Conservation (phyloP, 768 basidiomycete species). For the Boletus subparvulus region DNA sequence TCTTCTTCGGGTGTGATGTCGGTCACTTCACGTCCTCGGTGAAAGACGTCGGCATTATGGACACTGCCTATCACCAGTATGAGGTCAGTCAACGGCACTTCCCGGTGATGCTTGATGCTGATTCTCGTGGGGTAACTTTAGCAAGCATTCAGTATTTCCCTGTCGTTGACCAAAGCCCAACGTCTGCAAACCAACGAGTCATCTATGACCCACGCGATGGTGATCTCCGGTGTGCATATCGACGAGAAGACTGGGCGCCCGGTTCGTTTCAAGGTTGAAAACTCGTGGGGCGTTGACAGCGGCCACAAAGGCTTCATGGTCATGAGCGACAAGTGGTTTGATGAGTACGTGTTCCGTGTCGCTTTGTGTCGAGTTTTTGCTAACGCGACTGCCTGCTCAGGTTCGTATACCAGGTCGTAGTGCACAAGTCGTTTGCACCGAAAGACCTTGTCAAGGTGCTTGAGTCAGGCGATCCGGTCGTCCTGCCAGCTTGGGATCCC, state of each 20-base stretch:
- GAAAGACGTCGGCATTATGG: constrained; percentile 74
- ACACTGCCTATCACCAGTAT: constrained; percentile 77
- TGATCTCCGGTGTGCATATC: constrained; percentile 89
- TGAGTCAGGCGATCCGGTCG: constrained; percentile 61
- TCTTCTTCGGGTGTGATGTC: constrained; percentile 97
- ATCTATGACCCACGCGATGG: constrained; percentile 87
- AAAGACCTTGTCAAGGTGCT: constrained; percentile 80
- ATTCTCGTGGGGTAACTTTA: constrained; percentile 28
- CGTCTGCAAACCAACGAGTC: constrained; percentile 82
- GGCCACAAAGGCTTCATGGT: constrained; percentile 89
- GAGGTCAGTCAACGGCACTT: constrained; percentile 45
- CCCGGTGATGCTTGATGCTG: background rate
- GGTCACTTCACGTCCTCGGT: constrained; percentile 75
- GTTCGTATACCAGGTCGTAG: constrained; percentile 92
- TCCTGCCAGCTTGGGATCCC: constrained; percentile 85
- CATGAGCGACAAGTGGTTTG: constrained; percentile 93
- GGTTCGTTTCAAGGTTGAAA: constrained; percentile 94
- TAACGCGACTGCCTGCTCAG: constrained; percentile 35
- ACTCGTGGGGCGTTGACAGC: constrained; percentile 81
- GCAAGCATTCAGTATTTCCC: constrained; percentile 79
- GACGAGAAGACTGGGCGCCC: constrained; percentile 68
- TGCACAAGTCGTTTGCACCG: constrained; percentile 76
- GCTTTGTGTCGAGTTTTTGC: background rate
- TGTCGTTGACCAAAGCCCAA: constrained; percentile 82
- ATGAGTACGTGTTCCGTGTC: constrained; percentile 55